Evolutionary conservation across 2,329 filamentous ascomycete species (phyloP).

Genomic region (Dryadomyces sulphureus): DNA sequence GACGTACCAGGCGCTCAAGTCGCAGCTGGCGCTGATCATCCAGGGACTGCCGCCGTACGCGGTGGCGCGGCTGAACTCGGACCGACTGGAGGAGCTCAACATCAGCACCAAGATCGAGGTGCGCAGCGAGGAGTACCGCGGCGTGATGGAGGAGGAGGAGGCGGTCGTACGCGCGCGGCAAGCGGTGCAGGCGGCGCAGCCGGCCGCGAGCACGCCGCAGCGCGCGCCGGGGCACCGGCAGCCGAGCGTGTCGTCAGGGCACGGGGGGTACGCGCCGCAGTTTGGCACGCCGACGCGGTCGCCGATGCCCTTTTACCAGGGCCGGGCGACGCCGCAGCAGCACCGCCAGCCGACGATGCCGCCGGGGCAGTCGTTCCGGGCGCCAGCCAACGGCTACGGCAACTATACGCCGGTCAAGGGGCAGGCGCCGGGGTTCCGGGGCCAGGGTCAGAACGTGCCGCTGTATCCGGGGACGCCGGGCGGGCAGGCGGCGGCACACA

Average conservation of each 20-base stretch:
- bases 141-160: constrained; percentile 75
- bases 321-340: constrained; percentile 25
- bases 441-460: constrained; percentile 28
- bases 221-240: constrained; percentile 16
- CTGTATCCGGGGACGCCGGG: constrained; percentile 1
- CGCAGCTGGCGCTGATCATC: constrained; percentile 60
- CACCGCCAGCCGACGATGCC: constrained; percentile 16
- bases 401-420: constrained; percentile 36
- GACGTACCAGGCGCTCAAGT: constrained; percentile 60
- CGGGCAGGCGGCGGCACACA: constrained; percentile 1
- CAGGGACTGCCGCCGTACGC: constrained; percentile 68
- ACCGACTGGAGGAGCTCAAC: constrained; percentile 69
- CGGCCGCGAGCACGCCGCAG: constrained; percentile 14
- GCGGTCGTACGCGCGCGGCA: constrained; percentile 29
- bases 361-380: constrained; percentile 25
- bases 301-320: constrained; percentile 30
- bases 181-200: constrained; percentile 13
- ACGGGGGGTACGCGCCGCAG: constrained; percentile 30
- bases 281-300: constrained; percentile 33
- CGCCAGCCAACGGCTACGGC: constrained; percentile 28
- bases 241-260: constrained; percentile 22
- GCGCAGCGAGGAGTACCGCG: constrained; percentile 57
- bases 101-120: constrained; percentile 68
- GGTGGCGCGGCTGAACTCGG: constrained; percentile 72
- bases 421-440: constrained; percentile 31